phyloP scores from a whole-genome alignment of 2,329 filamentous ascomycete species.

The Fusarium papillatum region DNA sequence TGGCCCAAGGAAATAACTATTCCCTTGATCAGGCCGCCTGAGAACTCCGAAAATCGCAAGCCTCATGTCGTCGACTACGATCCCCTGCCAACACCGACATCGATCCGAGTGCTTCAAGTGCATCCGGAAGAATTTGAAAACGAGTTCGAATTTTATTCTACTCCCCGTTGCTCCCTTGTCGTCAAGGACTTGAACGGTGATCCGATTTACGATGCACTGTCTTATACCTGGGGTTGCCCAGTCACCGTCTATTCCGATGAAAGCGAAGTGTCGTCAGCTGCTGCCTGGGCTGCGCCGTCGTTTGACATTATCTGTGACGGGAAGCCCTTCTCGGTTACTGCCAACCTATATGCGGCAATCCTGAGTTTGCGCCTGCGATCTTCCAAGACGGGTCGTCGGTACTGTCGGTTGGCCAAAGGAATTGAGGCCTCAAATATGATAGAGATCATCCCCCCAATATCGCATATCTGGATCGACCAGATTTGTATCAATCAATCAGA shows the following conservation, averaged over 20 bases:
- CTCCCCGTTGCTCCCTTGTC: neutral
- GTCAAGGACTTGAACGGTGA: neutral
- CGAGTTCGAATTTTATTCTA: neutral
- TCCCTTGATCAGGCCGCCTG: neutral
- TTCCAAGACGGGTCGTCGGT: neutral
- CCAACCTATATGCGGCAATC: neutral
- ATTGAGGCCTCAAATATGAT: neutral
- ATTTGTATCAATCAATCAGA: neutral
- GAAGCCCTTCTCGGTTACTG: neutral
- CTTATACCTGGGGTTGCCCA: neutral
- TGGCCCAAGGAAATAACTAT: neutral
- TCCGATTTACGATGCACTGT: neutral
- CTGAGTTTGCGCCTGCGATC: neutral
- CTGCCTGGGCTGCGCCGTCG: neutral
- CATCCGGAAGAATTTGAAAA: neutral
- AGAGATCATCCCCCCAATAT: neutral
- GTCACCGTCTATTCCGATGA: neutral
- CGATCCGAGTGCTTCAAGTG: neutral
- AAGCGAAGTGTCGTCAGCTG: neutral
- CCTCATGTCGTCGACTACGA: rapidly evolving
- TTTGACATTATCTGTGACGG: neutral
- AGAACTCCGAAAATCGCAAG: neutral
- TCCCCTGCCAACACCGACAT: neutral
- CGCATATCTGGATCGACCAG: neutral
- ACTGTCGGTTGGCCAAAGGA: neutral